phyloP scores from a whole-genome alignment of 2,329 filamentous ascomycete species.

The Cladophialophora carrionii region DNA sequence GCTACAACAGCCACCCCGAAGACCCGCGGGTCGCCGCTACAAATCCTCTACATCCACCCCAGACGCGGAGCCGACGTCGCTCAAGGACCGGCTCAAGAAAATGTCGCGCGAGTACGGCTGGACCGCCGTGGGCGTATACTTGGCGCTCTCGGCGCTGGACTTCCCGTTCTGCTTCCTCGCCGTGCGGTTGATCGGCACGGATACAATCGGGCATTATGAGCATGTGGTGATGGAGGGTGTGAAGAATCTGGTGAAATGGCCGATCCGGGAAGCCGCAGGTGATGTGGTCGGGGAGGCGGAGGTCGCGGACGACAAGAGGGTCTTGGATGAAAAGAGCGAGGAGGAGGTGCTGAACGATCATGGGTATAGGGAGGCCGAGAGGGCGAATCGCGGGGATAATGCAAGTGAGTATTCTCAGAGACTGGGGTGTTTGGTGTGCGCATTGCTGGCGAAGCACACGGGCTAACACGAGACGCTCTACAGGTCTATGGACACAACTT shows the following conservation, averaged over 20 bases:
- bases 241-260: conserved; percentile 42
- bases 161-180: conserved; percentile 94
- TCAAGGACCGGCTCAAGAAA: conserved; percentile 76
- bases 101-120: conserved; percentile 92
- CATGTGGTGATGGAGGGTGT: conserved; percentile 48
- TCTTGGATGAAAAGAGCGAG: conserved; percentile 34
- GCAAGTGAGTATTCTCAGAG: conserved; percentile 68
- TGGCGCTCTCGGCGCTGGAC: conserved; percentile 79
- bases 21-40: conserved; percentile 30
- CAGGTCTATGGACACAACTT: conserved; percentile 79
- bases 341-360: conserved; percentile 41
- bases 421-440: not conserved
- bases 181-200: conserved; percentile 79
- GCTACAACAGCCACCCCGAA: not conserved
- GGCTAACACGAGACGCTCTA: not conserved
- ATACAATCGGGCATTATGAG: conserved; percentile 71
- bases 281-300: conserved; percentile 52
- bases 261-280: conserved; percentile 18
- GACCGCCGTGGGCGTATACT: conserved; percentile 88
- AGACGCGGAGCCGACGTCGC: conserved; percentile 48
- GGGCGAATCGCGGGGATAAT: conserved; percentile 62
- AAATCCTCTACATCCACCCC: conserved; percentile 34
- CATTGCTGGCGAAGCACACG: conserved; percentile 39
- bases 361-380: conserved; percentile 66
- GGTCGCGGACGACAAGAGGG: conserved; percentile 28